These are phyloP conservation scores for Viola odorata DNA, from an alignment of 345 rosid genomes.

Conservation along the genomic window DNA sequence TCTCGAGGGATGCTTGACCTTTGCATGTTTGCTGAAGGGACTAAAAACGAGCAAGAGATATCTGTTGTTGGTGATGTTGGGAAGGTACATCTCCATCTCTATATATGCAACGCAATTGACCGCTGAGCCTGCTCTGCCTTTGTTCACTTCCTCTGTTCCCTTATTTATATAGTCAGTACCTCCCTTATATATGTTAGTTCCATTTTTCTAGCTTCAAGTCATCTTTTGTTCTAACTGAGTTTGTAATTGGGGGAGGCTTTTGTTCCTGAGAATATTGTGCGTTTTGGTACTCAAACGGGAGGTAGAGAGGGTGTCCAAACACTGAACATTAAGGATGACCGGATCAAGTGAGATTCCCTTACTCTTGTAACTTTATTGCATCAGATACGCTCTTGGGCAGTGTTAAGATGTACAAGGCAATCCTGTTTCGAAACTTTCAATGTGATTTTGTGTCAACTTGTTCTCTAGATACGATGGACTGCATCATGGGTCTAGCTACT, in stretches of 20 bases:
- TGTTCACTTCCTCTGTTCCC: not conserved
- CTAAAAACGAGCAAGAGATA: slow-evolving; percentile 92
- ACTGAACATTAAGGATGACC: slow-evolving; percentile 53
- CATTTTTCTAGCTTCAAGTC: not conserved
- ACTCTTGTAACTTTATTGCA: slow-evolving; percentile 1
- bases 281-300: slow-evolving; percentile 47
- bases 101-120: not conserved
- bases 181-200: not conserved
- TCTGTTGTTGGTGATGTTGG: slow-evolving; percentile 72
- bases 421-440: not conserved
- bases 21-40: slow-evolving; percentile 98
- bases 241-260: slow-evolving; percentile 79
- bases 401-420: not conserved
- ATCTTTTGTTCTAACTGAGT: not conserved
- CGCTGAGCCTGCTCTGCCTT: not conserved
- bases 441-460: not conserved
- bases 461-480: slow-evolving; percentile 69
- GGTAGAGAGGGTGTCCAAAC: slow-evolving; percentile 73
- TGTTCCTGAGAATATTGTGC: slow-evolving; percentile 80
- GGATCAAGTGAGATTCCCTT: slow-evolving; percentile 47
- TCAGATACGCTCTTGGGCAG: not conserved
- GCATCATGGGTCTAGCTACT: slow-evolving; percentile 91
- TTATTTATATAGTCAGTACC: not conserved
- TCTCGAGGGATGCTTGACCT: slow-evolving; percentile 91
- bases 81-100: slow-evolving; percentile 38